These are phyloP conservation scores for Trichoderma sp. DNA, from an alignment of 2,329 filamentous ascomycete species.

Conservation along the genomic window DNA sequence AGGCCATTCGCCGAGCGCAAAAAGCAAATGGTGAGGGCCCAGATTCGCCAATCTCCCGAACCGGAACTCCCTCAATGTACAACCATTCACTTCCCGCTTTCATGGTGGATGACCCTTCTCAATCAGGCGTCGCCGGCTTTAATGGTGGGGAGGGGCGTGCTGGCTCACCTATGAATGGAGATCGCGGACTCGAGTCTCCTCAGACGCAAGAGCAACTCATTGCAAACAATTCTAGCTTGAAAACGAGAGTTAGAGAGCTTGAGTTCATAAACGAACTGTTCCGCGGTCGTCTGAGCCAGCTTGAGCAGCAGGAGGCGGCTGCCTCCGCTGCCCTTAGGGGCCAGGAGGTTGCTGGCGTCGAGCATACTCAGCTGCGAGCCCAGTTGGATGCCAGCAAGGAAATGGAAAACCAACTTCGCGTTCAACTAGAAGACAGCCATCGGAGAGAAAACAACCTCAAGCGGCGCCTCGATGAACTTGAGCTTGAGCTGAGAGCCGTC, in stretches of 20 bases:
- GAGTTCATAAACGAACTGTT: slow-evolving; percentile 91
- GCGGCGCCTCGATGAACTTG: slow-evolving; percentile 74
- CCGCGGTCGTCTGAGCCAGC: slow-evolving; percentile 69
- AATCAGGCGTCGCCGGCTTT: slow-evolving; percentile 44
- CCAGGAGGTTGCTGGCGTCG: slow-evolving; percentile 53
- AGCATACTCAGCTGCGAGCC: slow-evolving; percentile 54
- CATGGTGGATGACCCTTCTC: slow-evolving; percentile 69
- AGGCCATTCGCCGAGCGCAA: slow-evolving; percentile 57
- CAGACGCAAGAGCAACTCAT: slow-evolving; percentile 78
- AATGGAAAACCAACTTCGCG: slow-evolving; percentile 47
- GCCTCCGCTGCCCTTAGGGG: slow-evolving; percentile 61
- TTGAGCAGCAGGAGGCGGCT: slow-evolving; percentile 72
- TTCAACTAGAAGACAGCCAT: slow-evolving; percentile 72
- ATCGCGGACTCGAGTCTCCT: slow-evolving; percentile 65
- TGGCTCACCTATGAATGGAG: slow-evolving; percentile 50
- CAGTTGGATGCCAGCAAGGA: slow-evolving; percentile 50
- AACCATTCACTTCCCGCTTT: slow-evolving; percentile 76
- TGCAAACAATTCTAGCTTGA: slow-evolving; percentile 79
- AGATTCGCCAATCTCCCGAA: slow-evolving; percentile 76
- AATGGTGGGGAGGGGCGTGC: slow-evolving; percentile 51
- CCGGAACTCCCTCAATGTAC: slow-evolving; percentile 72
- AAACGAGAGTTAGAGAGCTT: slow-evolving; percentile 90
- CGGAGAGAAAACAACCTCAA: slow-evolving; percentile 78
- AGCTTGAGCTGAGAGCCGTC: slow-evolving; percentile 51
- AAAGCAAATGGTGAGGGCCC: slow-evolving; percentile 74